A percentile compares a stretch with the other conserved stretches of the same genome.
These are phyloP conservation scores for Zopfochytrium polystomum DNA, from an alignment of 371 early-diverging fungal species.

Conservation along the genomic window DNA sequence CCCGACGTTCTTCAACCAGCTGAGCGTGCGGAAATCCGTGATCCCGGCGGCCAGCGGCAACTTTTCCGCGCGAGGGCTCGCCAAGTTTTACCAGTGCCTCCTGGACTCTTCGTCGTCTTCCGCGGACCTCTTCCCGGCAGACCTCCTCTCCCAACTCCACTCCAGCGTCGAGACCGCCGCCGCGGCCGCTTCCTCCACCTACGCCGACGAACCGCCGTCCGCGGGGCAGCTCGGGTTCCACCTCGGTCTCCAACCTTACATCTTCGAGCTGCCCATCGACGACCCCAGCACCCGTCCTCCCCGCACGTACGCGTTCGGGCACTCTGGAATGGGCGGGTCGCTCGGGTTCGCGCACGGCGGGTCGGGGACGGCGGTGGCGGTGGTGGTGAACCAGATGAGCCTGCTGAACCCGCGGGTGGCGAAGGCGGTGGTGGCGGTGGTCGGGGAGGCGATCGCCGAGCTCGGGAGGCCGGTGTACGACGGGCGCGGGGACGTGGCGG, in stretches of 20 bases:
- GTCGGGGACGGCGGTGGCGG: constrained; percentile 11
- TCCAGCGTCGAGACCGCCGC: not conserved
- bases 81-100: constrained; percentile 11
- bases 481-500: too few relatives aligned
- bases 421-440: not conserved
- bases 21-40: constrained; percentile 25
- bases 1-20: constrained; percentile 32
- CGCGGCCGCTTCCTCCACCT: not conserved
- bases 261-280: too few relatives aligned
- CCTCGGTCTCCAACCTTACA: too few relatives aligned
- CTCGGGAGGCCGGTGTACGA: too few relatives aligned
- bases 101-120: too few relatives aligned
- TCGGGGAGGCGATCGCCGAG: not conserved
- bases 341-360: constrained; percentile 18
- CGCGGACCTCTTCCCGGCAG: not conserved
- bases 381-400: constrained; percentile 30
- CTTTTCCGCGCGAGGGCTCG: constrained; percentile 28
- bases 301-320: constrained; percentile 23
- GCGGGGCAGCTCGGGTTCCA: not conserved
- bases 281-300: too few relatives aligned
- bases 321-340: constrained; percentile 33
- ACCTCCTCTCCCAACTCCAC: not conserved
- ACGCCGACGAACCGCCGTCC: not conserved
- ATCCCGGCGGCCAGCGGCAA: constrained; percentile 37
- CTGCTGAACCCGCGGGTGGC: constrained; percentile 4